These are phyloP conservation scores for Papiliotrema flavescens DNA, from an alignment of 1,284 basidiomycete genomes.

Conservation along the genomic window DNA sequence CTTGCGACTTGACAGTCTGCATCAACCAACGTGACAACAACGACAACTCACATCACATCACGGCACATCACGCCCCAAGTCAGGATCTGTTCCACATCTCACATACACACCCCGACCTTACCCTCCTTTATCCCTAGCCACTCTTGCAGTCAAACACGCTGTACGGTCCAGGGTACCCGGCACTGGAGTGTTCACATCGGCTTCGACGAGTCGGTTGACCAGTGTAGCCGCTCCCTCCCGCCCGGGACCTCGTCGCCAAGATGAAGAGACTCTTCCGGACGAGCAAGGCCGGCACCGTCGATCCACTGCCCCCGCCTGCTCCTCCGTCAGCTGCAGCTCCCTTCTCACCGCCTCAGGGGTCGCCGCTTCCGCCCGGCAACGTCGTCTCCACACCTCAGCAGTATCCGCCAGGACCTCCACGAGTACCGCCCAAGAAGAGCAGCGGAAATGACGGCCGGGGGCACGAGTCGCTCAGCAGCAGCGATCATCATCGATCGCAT, in stretches of 20 bases:
- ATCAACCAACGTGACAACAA: too few species aligned
- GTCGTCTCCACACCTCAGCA: background rate
- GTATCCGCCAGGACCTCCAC: background rate
- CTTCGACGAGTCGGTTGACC: background rate
- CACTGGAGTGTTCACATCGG: background rate
- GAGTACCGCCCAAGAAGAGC: background rate
- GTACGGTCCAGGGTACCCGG: background rate
- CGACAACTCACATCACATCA: too few species aligned
- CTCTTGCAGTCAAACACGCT: too few species aligned
- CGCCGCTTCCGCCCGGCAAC: background rate
- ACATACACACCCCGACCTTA: too few species aligned
- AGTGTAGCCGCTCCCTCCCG: too few species aligned
- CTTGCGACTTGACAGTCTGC: too few species aligned
- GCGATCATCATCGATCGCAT: background rate
- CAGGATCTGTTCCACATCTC: too few species aligned
- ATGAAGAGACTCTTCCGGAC: slow-evolving; percentile 29
- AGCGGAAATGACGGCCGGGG: background rate
- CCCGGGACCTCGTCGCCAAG: background rate
- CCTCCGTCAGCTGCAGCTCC: background rate
- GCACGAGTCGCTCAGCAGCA: background rate
- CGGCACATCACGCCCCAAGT: too few species aligned
- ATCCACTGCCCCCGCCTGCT: slow-evolving; percentile 17
- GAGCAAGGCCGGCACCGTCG: slow-evolving; percentile 13
- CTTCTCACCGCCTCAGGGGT: too few species aligned
- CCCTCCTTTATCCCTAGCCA: too few species aligned